Percentiles rank a stretch among this genome's conserved stretches.
These are phyloP conservation scores for Sporobolomyces roseus DNA, from an alignment of 768 basidiomycete genomes.

Conservation along the genomic window DNA sequence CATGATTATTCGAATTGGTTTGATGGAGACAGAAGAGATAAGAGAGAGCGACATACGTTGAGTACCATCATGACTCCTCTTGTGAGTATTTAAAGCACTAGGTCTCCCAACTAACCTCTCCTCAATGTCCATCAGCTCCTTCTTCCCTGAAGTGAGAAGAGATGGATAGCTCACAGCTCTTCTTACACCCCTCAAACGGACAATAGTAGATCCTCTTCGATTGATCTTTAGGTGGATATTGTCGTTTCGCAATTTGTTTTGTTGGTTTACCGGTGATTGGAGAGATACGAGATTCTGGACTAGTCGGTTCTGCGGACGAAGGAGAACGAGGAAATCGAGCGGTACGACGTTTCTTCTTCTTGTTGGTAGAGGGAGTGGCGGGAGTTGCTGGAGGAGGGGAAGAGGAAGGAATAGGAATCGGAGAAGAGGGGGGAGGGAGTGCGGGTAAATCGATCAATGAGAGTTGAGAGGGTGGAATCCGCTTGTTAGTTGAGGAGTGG, in stretches of 20 bases:
- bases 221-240: slow-evolving; percentile 31
- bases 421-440: not conserved
- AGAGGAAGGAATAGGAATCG: not conserved
- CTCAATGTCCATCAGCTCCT: not conserved
- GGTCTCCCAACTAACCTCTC: slow-evolving; percentile 18
- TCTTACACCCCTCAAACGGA: slow-evolving; percentile 11
- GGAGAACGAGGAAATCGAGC: not conserved
- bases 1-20: not conserved
- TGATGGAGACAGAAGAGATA: too few relatives aligned
- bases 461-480: not conserved
- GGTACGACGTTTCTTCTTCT: not conserved
- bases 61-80: slow-evolving; percentile 16
- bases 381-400: not conserved
- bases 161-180: slow-evolving; percentile 13
- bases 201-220: slow-evolving; percentile 2
- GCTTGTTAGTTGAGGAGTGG: too few relatives aligned
- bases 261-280: slow-evolving; percentile 34
- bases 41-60: slow-evolving; percentile 8
- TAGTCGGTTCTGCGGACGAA: too few relatives aligned
- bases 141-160: not conserved
- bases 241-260: slow-evolving; percentile 20
- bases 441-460: not conserved
- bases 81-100: slow-evolving; percentile 23
- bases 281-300: slow-evolving; percentile 3
- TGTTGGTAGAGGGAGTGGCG: not conserved